Evolutionary conservation across 176 grass and related monocot genomes (phyloP).

Genomic region (Guadua angustifolia): DNA sequence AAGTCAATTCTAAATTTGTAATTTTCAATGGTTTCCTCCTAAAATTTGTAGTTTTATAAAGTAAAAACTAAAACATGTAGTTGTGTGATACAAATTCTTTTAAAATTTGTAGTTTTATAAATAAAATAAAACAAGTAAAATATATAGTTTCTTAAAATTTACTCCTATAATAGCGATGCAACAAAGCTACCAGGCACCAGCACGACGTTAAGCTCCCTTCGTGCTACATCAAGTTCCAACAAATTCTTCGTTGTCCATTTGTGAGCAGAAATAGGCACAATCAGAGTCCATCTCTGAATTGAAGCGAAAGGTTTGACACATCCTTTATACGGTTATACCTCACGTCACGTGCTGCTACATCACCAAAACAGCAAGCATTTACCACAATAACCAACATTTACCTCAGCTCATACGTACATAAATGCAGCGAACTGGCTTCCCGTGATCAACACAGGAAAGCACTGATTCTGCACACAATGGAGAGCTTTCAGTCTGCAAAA

Average conservation of each 20-base stretch:
- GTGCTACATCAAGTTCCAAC: neutral
- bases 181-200: neutral
- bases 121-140: no score
- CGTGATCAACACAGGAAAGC: slow-evolving; percentile 39
- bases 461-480: neutral
- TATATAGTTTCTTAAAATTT: no score
- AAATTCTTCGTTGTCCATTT: neutral
- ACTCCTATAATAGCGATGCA: no score
- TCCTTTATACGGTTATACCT: neutral
- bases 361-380: no score
- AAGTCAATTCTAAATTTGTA: no score
- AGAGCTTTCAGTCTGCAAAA: slow-evolving; percentile 1
- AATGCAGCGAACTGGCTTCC: slow-evolving; percentile 37
- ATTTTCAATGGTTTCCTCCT: no score
- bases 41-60: no score
- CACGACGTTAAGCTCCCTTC: neutral
- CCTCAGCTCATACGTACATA: slow-evolving; percentile 31
- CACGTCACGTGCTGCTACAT: slow-evolving; percentile 1
- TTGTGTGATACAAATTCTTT: no score
- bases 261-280: neutral
- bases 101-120: no score
- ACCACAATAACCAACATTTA: slow-evolving; percentile 18
- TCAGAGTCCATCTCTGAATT: neutral
- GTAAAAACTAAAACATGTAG: no score
- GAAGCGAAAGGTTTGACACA: neutral